phyloP scores from a whole-genome alignment of 129 eudicot species.

The Silybum marianum region DNA sequence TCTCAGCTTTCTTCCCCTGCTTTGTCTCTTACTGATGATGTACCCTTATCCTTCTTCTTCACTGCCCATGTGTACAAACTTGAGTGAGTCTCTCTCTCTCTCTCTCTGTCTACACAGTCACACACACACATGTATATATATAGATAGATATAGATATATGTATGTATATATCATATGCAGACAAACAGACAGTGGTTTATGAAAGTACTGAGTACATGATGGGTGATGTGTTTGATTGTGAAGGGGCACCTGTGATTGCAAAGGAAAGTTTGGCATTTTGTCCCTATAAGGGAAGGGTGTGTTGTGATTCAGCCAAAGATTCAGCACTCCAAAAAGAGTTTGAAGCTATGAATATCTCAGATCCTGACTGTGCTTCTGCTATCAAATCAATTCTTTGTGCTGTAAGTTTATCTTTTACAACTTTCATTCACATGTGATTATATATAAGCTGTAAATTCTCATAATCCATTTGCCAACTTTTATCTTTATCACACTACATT shows the following conservation, averaged over 20 bases:
- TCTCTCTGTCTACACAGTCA: background rate
- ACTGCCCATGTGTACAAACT: slow-evolving; percentile 63
- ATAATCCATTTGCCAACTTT: background rate
- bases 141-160: background rate
- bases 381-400: slow-evolving; percentile 84
- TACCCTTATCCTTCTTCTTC: slow-evolving; percentile 42
- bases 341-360: slow-evolving; percentile 71
- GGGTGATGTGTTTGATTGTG: slow-evolving; percentile 3
- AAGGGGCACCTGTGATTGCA: slow-evolving; percentile 54
- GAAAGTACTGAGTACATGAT: background rate
- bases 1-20: slow-evolving; percentile 28
- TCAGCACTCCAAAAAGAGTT: slow-evolving; percentile 56
- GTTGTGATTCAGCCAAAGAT: slow-evolving; percentile 76
- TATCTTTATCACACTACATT: too few relatives aligned
- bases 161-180: background rate
- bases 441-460: background rate
- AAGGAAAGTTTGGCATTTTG: slow-evolving; percentile 54
- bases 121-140: background rate
- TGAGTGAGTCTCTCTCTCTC: slow-evolving; percentile 50
- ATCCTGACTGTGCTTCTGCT: slow-evolving; percentile 72
- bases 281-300: slow-evolving; percentile 67
- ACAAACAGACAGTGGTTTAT: background rate
- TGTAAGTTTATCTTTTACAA: slow-evolving; percentile 45
- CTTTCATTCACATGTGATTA: background rate
- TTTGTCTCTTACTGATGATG: slow-evolving; percentile 38